Evolutionary conservation across 129 eudicot genomes (phyloP).

Genomic region (Flaveria linearis): DNA sequence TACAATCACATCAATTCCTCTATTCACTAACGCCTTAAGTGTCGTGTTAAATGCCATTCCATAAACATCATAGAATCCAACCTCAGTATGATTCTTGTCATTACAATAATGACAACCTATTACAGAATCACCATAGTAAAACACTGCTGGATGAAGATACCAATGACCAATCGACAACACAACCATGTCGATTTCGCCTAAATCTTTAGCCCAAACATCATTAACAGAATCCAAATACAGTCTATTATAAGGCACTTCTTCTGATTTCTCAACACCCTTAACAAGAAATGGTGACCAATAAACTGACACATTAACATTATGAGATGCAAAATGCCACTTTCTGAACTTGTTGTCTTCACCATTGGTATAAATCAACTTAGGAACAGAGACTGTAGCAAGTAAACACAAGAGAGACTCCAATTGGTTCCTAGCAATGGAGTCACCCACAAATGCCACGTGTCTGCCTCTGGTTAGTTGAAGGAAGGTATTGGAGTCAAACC

Average conservation of each 20-base stretch:
- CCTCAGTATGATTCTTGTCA: constrained; percentile 55
- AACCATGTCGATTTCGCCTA: constrained; percentile 64
- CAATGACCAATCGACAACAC: constrained; percentile 90
- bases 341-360: constrained; percentile 84
- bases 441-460: constrained; percentile 95
- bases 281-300: constrained; percentile 99
- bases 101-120: constrained; percentile 73
- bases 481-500: constrained; percentile 73
- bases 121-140: constrained; percentile 44
- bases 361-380: constrained; percentile 50
- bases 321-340: constrained; percentile 76
- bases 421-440: constrained; percentile 93
- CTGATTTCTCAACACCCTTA: constrained; percentile 74
- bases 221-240: constrained; percentile 67
- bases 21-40: constrained; percentile 48
- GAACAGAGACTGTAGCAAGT: constrained; percentile 55
- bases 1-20: constrained; percentile 54
- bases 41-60: constrained; percentile 79
- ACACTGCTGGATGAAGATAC: constrained; percentile 82
- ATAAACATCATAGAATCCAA: constrained; percentile 78
- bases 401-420: constrained; percentile 83
- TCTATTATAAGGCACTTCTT: constrained; percentile 47
- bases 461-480: constrained; percentile 50
- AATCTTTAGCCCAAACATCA: constrained; percentile 79
- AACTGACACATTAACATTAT: constrained; percentile 64